Conservation (phyloP, 129 eudicot genomes). For the Artemisia tridentata region DNA sequence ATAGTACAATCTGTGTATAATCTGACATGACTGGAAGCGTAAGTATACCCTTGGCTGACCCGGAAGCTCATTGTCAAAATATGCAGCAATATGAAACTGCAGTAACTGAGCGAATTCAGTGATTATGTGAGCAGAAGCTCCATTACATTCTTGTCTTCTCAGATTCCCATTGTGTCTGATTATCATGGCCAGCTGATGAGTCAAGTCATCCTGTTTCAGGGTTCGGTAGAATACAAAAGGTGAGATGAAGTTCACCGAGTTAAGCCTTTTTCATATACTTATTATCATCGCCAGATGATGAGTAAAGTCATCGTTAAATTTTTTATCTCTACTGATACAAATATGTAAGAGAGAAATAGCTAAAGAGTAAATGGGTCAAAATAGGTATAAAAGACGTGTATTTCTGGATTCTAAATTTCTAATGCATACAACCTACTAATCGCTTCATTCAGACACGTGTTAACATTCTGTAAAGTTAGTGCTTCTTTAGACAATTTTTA, state of each 20-base stretch:
- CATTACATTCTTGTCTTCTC: slow-evolving; percentile 88
- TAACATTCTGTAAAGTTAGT: too few species aligned
- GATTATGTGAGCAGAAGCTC: slow-evolving; percentile 95
- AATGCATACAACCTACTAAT: too few species aligned
- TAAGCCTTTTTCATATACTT: not conserved
- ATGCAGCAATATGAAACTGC: slow-evolving; percentile 94
- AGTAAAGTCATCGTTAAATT: too few species aligned
- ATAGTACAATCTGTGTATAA: slow-evolving; percentile 3
- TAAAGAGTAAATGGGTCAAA: too few species aligned
- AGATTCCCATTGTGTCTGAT: slow-evolving; percentile 88
- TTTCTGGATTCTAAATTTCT: not conserved
- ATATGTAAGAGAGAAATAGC: too few species aligned
- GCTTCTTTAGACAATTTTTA: too few species aligned
- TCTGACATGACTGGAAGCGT: not conserved
- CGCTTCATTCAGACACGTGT: too few species aligned
- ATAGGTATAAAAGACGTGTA: too few species aligned
- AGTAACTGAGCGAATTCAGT: slow-evolving; percentile 88
- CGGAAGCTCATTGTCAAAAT: slow-evolving; percentile 94
- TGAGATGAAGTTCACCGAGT: slow-evolving; percentile 10
- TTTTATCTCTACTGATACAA: too few species aligned
- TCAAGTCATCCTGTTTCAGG: slow-evolving; percentile 78
- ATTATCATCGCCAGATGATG: too few species aligned
- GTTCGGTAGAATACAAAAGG: slow-evolving; percentile 2
- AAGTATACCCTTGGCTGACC: slow-evolving; percentile 88
- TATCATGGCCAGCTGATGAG: slow-evolving; percentile 96